Evolutionary conservation across 2,329 filamentous ascomycete species (phyloP), one percentile per base, ranked within the genome.

Genomic region (Claviceps maximensis): DNA sequence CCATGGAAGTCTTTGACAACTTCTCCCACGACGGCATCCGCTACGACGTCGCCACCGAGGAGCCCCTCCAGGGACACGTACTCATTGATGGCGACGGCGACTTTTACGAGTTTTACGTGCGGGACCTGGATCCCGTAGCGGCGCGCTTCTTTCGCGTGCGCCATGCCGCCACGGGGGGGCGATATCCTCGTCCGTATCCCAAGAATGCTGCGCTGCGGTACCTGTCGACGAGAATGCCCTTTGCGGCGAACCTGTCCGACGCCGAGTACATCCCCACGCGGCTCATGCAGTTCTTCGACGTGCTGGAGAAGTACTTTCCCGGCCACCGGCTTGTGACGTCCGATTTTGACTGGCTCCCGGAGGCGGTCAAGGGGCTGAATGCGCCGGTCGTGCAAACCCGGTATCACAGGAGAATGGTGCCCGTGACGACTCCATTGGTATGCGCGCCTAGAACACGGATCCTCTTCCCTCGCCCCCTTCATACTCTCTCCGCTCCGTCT

Each of bases 1-100:
- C 91, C 46, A 86, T 98, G 70, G 93, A 98, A 70, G 93, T 98
- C 59, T 95, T 96, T 64, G 93, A 98, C 74, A 98, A 98, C 71
- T 97, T 98, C 66, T 84, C 89, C 38, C 94, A 98, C 72, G 93
- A 98, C 71, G 80, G 84, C 55, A 82, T 98, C 57, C 90, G 94
- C 58, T 98, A 97, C 72, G 86, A 97, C 69, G 76, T 85, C 12
- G 70, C 76, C 55, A 94, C 89, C 12, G 87, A 89, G 65, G 74
- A 85, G 59, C 87, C 91, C 0, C 78, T 95, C 52, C 94, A 98
- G 71, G 89, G 89, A 49, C 84, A 84, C 57, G 90, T 97, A 15
- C 76, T 98, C 41, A 84, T 98, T 63, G 89, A 95, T 65, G 76
- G 74, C 9, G 74, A 83, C 44, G 91, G 91, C 63, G 90, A 97